Base-by-base conservation (phyloP, 2,329 filamentous ascomycete genomes). In the Penicillium sp. region DNA sequence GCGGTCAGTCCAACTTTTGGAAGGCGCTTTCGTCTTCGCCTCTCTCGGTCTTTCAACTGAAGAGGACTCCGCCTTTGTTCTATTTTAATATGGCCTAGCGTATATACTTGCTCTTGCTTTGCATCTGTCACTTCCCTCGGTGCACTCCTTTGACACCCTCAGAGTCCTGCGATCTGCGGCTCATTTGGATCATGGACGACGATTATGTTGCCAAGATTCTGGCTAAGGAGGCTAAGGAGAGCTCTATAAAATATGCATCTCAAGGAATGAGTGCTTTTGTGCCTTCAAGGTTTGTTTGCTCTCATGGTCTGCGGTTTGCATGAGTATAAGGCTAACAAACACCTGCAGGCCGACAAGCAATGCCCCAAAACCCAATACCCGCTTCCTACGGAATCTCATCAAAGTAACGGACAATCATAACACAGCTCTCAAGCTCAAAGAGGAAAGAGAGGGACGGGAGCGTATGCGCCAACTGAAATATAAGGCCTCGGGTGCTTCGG, bases 391-490 rank as follows among this genome's bases (percentile, higher is more conserved):
- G 56, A 89, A 94, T 67, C 89, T 97, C 55, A 90, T 99, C 59
- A 89, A 88, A 61, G 89, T 94, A 63, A 95, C 91, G 9, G 89
- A 95, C 66, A 88, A 76, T 52, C 93, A 99, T 75, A 99, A 99
- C 81, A 86, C 89, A 24, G 89, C 90, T 1, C 79, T 97, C 31
- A 84, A 91, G 18, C 90, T 89, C 1, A 95, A 88, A 68, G 93
- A 97, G 72, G 86, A 87, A 26, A 85, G 89, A 46, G 92, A 97
- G 62, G 86, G 91, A 0, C 82, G 82, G 59, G 85, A 85, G 4
- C 85, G 90, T 20, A 81, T 96, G 53, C 82, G 83, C 62, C 79
- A 81, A 53, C 75, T 92, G 42, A 69, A 68, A 61, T 48, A 60
- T 2, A 81, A 84, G 54, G 74, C 56, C 22, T 43, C 61, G 16